These are phyloP conservation scores for Psidium friedrichsthalianum DNA, from an alignment of 345 rosid genomes.

Conservation along the genomic window DNA sequence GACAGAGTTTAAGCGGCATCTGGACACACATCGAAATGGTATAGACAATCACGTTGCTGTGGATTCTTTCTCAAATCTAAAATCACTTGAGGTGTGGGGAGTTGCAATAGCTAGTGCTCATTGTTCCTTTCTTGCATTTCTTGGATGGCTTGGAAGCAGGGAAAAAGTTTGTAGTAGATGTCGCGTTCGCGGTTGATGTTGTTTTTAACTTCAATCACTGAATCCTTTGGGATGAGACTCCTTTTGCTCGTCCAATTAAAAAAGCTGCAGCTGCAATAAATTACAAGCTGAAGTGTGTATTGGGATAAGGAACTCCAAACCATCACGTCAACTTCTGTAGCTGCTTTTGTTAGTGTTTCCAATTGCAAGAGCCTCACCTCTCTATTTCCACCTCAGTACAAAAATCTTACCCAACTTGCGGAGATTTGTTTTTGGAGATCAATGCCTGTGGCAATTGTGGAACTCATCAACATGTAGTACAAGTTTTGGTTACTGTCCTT, in stretches of 20 bases:
- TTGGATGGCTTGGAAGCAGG: background rate
- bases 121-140: background rate
- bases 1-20: too few relatives aligned
- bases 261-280: accelerated
- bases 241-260: accelerated
- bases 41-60: background rate
- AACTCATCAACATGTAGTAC: background rate
- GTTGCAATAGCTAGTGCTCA: background rate
- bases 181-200: background rate
- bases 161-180: accelerated
- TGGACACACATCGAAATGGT: background rate
- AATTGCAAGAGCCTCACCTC: background rate
- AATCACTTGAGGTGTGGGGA: accelerated
- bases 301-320: background rate
- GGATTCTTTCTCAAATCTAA: background rate
- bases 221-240: background rate
- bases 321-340: background rate
- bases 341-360: accelerated
- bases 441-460: background rate
- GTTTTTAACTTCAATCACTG: background rate
- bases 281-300: background rate
- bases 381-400: background rate
- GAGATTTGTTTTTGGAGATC: background rate
- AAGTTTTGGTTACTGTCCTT: accelerated
- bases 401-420: background rate